Conservation (phyloP, 768 basidiomycete species). For the Galerina sulciceps region DNA sequence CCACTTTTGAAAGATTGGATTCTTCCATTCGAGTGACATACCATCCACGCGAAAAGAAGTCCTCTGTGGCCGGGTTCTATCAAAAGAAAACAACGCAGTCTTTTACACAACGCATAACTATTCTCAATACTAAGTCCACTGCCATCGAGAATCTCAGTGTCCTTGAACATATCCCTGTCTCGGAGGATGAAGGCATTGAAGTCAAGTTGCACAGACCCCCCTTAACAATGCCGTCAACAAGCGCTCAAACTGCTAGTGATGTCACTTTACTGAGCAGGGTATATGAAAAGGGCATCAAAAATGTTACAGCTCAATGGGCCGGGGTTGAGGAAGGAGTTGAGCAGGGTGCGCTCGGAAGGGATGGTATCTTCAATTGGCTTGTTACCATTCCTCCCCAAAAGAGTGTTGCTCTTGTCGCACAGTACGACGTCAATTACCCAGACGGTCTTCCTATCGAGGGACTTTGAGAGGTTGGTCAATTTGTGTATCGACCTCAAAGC, state of each 20-base stretch:
- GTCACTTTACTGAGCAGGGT: conserved; percentile 16
- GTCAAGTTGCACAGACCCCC: conserved; percentile 28
- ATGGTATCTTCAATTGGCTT: conserved; percentile 38
- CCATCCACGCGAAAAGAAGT: conserved; percentile 38
- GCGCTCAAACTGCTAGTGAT: neutral
- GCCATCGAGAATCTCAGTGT: conserved; percentile 37
- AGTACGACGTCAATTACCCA: conserved; percentile 41
- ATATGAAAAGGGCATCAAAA: conserved; percentile 29
- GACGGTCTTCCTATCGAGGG: conserved; percentile 4
- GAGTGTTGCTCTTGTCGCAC: conserved; percentile 37
- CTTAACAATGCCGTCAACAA: neutral
- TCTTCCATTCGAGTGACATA: conserved; percentile 45
- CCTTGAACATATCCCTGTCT: conserved; percentile 44
- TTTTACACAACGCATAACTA: conserved; percentile 42
- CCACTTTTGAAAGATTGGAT: conserved; percentile 34
- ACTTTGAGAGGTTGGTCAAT: no score
- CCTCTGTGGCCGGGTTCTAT: conserved; percentile 37
- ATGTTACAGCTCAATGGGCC: conserved; percentile 42
- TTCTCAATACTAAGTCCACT: conserved; percentile 43
- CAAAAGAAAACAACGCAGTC: conserved; percentile 33
- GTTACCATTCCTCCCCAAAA: conserved; percentile 33
- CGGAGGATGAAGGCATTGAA: conserved; percentile 39
- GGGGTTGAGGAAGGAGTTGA: conserved; percentile 34
- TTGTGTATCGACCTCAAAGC: no score
- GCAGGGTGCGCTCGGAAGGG: conserved; percentile 28